phyloP scores from a whole-genome alignment of 176 grass and related monocot genomes.

The Zizania latifolia region DNA sequence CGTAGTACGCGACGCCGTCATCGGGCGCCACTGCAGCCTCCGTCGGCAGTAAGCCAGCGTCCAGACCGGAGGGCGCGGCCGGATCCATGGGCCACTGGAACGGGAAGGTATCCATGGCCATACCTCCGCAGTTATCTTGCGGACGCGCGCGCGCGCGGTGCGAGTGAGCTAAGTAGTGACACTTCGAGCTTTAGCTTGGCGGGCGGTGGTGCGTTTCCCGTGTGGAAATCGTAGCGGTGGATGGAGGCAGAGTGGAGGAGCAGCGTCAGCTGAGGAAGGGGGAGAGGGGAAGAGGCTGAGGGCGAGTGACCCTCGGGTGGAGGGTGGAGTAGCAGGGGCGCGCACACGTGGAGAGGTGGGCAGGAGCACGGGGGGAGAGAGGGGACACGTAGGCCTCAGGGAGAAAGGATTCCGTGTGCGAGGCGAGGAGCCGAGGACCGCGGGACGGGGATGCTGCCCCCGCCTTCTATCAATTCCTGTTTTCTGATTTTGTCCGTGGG shows the following conservation, averaged over 20 bases:
- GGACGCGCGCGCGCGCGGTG: not conserved
- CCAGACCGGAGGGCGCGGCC: not conserved
- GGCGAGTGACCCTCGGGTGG: constrained; percentile 26
- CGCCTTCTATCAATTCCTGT: constrained; percentile 50
- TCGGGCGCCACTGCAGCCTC: not conserved
- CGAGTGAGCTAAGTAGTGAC: constrained; percentile 2
- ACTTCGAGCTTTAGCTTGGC: constrained; percentile 23
- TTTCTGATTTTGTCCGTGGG: constrained; percentile 26
- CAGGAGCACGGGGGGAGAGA: constrained; percentile 14
- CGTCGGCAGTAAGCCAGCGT: not conserved
- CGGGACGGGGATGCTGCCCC: constrained; percentile 10
- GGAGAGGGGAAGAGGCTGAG: not conserved
- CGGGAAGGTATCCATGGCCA: constrained; percentile 55
- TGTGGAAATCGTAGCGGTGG: not conserved
- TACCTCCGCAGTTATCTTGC: too few relatives aligned
- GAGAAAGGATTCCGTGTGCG: constrained; percentile 1
- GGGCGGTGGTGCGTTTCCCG: constrained; percentile 28
- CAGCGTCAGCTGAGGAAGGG: not conserved
- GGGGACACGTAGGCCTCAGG: constrained; percentile 40
- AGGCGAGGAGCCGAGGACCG: constrained; percentile 15
- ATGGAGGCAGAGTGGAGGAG: not conserved
- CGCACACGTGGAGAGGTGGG: constrained; percentile 36
- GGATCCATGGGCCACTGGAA: constrained; percentile 45
- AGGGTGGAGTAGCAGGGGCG: not conserved
- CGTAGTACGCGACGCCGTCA: constrained; percentile 5